phyloP scores from a whole-genome alignment of 2,329 filamentous ascomycete genomes.

The Diaporthe sp. region DNA sequence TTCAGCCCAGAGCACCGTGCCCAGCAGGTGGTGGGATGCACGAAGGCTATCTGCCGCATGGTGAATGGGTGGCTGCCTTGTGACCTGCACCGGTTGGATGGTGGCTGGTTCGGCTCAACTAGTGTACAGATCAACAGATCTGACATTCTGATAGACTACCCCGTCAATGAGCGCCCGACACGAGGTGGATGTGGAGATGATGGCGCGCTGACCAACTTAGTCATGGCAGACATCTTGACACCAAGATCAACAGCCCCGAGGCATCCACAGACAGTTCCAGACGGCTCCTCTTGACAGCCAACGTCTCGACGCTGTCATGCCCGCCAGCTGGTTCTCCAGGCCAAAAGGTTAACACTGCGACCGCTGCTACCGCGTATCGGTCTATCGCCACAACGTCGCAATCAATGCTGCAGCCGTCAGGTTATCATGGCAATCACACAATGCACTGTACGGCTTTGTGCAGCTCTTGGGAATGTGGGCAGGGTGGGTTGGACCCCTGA shows the following conservation, averaged over 20 bases:
- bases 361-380: neutral
- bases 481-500: conserved; percentile 5
- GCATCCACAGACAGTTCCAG: conserved; percentile 16
- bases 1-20: conserved; percentile 2
- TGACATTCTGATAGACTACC: conserved; percentile 17
- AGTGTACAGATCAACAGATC: conserved; percentile 15
- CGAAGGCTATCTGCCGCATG: too few relatives aligned
- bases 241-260: conserved; percentile 16
- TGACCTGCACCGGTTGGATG: neutral
- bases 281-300: neutral
- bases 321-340: neutral
- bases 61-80: neutral
- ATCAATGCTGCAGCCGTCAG: neutral
- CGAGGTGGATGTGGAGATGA: conserved; percentile 11
- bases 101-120: neutral
- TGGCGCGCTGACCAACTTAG: conserved; percentile 15
- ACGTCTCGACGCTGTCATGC: conserved; percentile 9
- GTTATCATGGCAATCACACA: neutral
- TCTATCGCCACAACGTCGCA: neutral
- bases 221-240: conserved; percentile 20
- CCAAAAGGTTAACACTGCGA: neutral
- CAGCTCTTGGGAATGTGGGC: neutral
- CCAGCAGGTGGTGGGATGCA: too few relatives aligned
- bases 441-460: conserved; percentile 2
- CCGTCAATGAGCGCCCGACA: conserved; percentile 13